These are phyloP conservation scores for Lachnum nothofagi DNA, from an alignment of 2,329 filamentous ascomycete species.

Conservation along the genomic window DNA sequence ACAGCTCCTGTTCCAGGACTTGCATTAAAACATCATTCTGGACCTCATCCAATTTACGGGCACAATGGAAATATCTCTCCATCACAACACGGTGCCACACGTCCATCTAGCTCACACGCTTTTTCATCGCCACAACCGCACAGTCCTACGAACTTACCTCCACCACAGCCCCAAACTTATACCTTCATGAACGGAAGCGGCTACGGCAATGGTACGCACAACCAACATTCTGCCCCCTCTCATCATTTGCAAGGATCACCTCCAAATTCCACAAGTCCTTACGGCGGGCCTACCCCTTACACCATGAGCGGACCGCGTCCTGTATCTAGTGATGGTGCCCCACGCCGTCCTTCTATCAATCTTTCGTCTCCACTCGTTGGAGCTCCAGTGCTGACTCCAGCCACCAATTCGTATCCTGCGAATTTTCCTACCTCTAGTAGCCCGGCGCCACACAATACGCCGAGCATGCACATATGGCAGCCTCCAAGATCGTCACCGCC, in stretches of 20 bases:
- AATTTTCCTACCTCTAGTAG: constrained; percentile 15
- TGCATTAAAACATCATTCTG: constrained; percentile 2
- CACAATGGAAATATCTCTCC: constrained; percentile 9
- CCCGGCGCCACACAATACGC: constrained; percentile 7
- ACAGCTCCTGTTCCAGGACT: constrained; percentile 2
- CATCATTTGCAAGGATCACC: constrained; percentile 17
- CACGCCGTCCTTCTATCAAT: constrained; percentile 26
- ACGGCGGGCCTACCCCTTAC: constrained; percentile 9
- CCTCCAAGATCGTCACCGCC: constrained; percentile 16
- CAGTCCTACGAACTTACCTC: constrained; percentile 32
- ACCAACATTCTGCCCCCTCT: constrained; percentile 4
- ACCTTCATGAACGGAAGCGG: constrained; percentile 25
- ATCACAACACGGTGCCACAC: constrained; percentile 9
- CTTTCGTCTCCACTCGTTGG: constrained; percentile 29
- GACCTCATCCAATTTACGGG: constrained; percentile 12
- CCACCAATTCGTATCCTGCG: constrained; percentile 13
- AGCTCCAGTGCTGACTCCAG: constrained; percentile 28
- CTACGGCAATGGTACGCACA: constrained; percentile 7
- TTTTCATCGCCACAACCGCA: constrained; percentile 32
- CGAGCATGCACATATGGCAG: constrained; percentile 11
- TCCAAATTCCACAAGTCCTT: constrained; percentile 3
- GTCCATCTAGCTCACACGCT: constrained; percentile 26
- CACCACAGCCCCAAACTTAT: constrained; percentile 27
- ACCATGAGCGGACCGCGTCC: constrained; percentile 14
- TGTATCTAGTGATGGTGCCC: constrained; percentile 15